Conservation (phyloP, 2,329 filamentous ascomycete genomes). For the Cladophialophora immunda region DNA sequence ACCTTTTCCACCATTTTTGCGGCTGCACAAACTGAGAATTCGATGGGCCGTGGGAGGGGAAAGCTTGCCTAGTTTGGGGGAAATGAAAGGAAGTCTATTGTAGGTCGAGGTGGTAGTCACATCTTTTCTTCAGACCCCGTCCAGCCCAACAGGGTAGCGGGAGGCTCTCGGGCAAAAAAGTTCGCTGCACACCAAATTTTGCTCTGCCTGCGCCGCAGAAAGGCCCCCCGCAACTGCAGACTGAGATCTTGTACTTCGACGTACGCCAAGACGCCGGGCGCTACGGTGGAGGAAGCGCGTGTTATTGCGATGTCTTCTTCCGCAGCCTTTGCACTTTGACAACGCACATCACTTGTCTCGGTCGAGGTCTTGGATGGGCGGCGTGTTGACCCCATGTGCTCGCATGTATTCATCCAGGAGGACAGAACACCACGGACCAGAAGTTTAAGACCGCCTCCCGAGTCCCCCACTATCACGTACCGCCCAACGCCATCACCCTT, state of each 20-base stretch:
- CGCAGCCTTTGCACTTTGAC: background rate
- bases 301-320: background rate
- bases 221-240: background rate
- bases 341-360: background rate
- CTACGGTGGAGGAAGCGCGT: background rate
- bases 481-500: background rate
- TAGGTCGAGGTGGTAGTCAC: constrained; percentile 23
- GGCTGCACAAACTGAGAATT: background rate
- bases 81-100: constrained; percentile 16
- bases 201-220: background rate
- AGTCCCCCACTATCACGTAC: background rate
- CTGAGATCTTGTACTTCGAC: background rate
- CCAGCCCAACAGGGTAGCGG: constrained; percentile 9
- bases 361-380: background rate
- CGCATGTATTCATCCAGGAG: background rate
- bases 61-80: background rate
- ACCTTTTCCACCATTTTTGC: constrained; percentile 77
- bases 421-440: background rate
- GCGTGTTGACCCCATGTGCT: background rate
- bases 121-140: constrained; percentile 22
- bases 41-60: background rate
- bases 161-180: constrained; percentile 20
- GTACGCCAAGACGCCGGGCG: background rate
- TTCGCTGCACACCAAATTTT: constrained; percentile 1
- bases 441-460: background rate